phyloP scores from a whole-genome alignment of 1,284 basidiomycete genomes.

The Cutaneotrichosporon cavernicola region DNA sequence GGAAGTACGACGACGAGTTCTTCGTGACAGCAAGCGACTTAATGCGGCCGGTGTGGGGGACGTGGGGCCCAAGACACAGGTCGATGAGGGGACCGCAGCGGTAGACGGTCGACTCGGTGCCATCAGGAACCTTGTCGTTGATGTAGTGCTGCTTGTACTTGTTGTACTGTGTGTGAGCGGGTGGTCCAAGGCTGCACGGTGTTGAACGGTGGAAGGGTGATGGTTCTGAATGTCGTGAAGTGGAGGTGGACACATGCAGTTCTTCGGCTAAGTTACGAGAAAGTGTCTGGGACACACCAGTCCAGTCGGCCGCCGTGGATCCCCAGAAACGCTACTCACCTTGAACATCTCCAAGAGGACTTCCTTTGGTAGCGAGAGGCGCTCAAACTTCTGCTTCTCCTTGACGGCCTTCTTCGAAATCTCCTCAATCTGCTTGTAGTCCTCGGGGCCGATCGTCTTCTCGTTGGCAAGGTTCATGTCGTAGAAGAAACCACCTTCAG shows the following conservation, averaged over 20 bases:
- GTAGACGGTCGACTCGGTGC: conserved; percentile 96
- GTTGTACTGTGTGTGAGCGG: conserved; percentile 72
- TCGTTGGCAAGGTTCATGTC: conserved; percentile 69
- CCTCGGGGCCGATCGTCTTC: conserved; percentile 71
- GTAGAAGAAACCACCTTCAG: conserved; percentile 99
- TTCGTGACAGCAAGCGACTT: conserved; percentile 95
- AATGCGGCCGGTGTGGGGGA: conserved; percentile 96
- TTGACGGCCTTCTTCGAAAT: conserved; percentile 84
- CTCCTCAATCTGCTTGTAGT: conserved; percentile 89
- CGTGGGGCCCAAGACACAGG: conserved; percentile 94
- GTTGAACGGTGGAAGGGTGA: not conserved
- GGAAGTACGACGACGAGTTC: conserved; percentile 98
- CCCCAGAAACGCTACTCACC: conserved; percentile 57
- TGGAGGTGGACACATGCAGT: too few species aligned
- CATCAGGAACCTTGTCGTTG: conserved; percentile 92
- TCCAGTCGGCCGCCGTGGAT: too few species aligned
- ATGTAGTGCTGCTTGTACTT: conserved; percentile 98
- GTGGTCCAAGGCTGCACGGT: too few species aligned
- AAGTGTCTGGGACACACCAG: too few species aligned
- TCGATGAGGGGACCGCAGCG: conserved; percentile 99
- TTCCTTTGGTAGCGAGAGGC: conserved; percentile 89
- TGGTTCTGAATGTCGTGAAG: too few species aligned
- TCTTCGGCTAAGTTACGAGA: too few species aligned
- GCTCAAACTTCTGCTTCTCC: conserved; percentile 96
- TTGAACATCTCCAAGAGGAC: conserved; percentile 94